A percentile compares a stretch with the other conserved stretches of the same genome.
Evolutionary conservation across 768 basidiomycete genomes (phyloP).

Genomic region (Trametes villosa): DNA sequence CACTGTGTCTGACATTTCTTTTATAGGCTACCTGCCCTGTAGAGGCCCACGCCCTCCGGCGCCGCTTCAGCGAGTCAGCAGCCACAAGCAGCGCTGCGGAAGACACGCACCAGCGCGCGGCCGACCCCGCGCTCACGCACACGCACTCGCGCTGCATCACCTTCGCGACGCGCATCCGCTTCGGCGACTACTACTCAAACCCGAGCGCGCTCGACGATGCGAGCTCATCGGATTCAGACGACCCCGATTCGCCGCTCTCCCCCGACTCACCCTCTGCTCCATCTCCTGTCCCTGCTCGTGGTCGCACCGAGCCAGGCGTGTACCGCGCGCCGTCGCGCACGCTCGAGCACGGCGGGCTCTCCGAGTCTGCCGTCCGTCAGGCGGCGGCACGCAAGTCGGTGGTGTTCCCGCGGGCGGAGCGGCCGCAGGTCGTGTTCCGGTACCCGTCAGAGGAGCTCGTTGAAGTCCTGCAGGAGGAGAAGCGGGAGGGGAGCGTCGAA

Average conservation of each 20-base stretch:
- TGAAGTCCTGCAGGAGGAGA: constrained; percentile 11
- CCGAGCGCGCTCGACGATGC: constrained; percentile 17
- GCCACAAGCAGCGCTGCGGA: not conserved
- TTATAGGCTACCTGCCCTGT: constrained; percentile 26
- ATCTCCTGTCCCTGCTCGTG: constrained; percentile 6
- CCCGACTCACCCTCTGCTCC: constrained; percentile 14
- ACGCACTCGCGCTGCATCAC: constrained; percentile 27
- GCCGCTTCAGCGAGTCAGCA: constrained; percentile 17
- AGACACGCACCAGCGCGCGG: not conserved
- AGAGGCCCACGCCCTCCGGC: constrained; percentile 19
- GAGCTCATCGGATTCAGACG: constrained; percentile 14
- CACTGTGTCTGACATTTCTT: not conserved
- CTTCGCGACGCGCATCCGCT: constrained; percentile 21
- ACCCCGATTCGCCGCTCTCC: not conserved
- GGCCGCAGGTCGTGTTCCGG: constrained; percentile 29
- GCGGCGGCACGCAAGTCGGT: constrained; percentile 25
- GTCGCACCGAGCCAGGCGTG: constrained; percentile 12
- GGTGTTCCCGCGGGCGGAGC: constrained; percentile 23
- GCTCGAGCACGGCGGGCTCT: constrained; percentile 13
- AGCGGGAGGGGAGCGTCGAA: constrained; percentile 8
- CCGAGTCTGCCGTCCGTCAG: not conserved
- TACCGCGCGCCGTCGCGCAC: constrained; percentile 14
- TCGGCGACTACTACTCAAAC: constrained; percentile 21
- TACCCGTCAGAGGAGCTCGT: constrained; percentile 28
- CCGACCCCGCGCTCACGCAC: constrained; percentile 19